Percentiles rank a stretch among this genome's conserved stretches.
These are phyloP conservation scores for Strobilomyces dryophilus DNA, from an alignment of 768 basidiomycete species.

Conservation along the genomic window DNA sequence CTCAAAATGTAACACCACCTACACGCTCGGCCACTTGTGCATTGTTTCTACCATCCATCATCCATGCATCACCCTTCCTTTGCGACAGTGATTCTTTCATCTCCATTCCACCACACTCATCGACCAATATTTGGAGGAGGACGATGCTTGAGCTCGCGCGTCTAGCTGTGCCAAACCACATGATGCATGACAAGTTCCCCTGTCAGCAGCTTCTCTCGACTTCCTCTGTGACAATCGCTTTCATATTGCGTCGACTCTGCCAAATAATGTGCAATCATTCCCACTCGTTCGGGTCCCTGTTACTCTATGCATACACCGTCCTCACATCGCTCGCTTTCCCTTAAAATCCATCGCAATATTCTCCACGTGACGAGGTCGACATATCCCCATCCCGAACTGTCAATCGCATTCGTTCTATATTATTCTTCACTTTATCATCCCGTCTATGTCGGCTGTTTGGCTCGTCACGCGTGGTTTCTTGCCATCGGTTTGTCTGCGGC, in stretches of 20 bases:
- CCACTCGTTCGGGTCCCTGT: constrained; percentile 41
- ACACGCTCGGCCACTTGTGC: constrained; percentile 60
- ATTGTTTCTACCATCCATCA: constrained; percentile 61
- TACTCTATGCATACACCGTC: constrained; percentile 55
- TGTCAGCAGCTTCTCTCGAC: constrained; percentile 10
- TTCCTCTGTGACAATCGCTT: constrained; percentile 6
- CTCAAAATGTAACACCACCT: constrained; percentile 77
- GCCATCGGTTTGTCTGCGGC: constrained; percentile 24
- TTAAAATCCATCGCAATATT: constrained; percentile 42
- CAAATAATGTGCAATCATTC: constrained; percentile 35
- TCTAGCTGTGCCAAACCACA: constrained; percentile 20
- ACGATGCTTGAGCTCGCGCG: constrained; percentile 12
- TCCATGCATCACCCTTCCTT: constrained; percentile 59
- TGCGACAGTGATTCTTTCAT: constrained; percentile 52
- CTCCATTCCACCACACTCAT: constrained; percentile 44
- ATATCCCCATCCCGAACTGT: constrained; percentile 39
- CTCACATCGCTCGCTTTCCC: constrained; percentile 42
- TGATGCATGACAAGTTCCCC: constrained; percentile 11
- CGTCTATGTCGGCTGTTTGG: constrained; percentile 38
- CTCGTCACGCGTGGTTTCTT: constrained; percentile 34
- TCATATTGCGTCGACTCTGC: constrained; percentile 15
- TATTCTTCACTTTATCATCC: constrained; percentile 81
- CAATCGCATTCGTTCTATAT: constrained; percentile 62
- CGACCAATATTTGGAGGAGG: constrained; percentile 40
- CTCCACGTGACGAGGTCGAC: constrained; percentile 51